Evolutionary conservation across 2,329 filamentous ascomycete species (phyloP), one percentile per base, ranked within the genome.

Genomic region (Aspergillus sp.): DNA sequence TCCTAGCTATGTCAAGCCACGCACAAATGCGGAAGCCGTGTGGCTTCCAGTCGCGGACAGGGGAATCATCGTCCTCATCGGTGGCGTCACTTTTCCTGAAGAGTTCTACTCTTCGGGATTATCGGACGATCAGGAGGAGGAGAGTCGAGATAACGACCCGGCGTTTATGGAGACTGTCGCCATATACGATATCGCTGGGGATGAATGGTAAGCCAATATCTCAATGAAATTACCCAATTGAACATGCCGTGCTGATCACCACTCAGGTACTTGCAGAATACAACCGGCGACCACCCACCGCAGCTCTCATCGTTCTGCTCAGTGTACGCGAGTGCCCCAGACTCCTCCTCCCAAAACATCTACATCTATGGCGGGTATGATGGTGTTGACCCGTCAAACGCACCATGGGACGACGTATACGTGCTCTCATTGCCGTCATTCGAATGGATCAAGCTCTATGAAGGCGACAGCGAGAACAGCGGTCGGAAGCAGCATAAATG

Each of bases 1-100:
- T 3, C 81, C 83, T 0, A 41, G 65, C 0, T 62, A 68, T 4
- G 75, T 88, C 6, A 71, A 75, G 4, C 82, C 82, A 1, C 82
- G 89, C 15, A 85, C 86, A 4, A 86, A 83, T 63, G 80, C 86
- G 0, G 87, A 89, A 57, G 76, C 89, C 1, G 86, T 89, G 1
- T 91, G 88, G 87, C 62, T 78, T 7, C 76, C 76, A 5, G 71
- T 76, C 0, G 72, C 73, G 1, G 64, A 71, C 1, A 65, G 66
- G 2, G 76, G 76, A 3, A 63, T 72, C 3, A 59, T 79, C 3
- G 66, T 78, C 6, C 71, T 70, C 3, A 72, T 79, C 37, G 76
- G 76, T 5, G 76, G 76, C 15, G 67, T 73, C 5, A 60, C 67
- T 1, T 46, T 73, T 12, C 68, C 72, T 1, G 63, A 63, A 17